A percentile compares a stretch with the other conserved stretches of the same genome.
Evolutionary conservation across 495 filamentous ascomycete genomes (phyloP).

Genomic region (Cercophora samala): DNA sequence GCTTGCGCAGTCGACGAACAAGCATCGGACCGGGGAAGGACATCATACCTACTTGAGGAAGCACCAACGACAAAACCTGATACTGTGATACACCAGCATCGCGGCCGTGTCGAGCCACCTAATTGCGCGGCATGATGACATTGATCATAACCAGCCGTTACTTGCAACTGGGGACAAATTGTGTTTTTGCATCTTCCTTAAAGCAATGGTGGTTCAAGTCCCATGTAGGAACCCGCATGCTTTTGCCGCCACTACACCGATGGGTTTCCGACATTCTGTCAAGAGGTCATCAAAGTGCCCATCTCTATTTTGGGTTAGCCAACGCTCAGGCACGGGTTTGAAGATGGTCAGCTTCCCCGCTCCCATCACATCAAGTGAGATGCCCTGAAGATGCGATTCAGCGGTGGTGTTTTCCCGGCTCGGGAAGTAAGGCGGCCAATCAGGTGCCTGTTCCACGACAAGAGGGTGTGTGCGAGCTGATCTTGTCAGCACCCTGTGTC

Average conservation of each 20-base stretch:
- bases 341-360: neutral
- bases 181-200: neutral
- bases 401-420: neutral
- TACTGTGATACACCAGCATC: slow-evolving; percentile 1
- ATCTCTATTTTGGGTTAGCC: neutral
- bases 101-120: neutral
- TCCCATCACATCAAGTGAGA: neutral
- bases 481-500: neutral
- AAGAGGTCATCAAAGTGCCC: neutral
- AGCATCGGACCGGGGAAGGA: neutral
- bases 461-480: neutral
- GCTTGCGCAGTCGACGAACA: neutral
- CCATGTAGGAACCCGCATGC: neutral
- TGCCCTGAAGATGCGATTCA: neutral
- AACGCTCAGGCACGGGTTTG: slow-evolving; percentile 1
- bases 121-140: neutral
- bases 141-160: neutral
- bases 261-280: neutral
- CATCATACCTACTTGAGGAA: neutral
- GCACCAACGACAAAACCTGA: neutral
- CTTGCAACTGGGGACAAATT: neutral
- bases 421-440: neutral
- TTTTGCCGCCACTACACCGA: neutral
- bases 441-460: neutral
- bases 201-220: neutral